Evolutionary conservation across 768 basidiomycete genomes (phyloP), one percentile per base, ranked within the genome.

Genomic region (Rhizopogon vulgaris): DNA sequence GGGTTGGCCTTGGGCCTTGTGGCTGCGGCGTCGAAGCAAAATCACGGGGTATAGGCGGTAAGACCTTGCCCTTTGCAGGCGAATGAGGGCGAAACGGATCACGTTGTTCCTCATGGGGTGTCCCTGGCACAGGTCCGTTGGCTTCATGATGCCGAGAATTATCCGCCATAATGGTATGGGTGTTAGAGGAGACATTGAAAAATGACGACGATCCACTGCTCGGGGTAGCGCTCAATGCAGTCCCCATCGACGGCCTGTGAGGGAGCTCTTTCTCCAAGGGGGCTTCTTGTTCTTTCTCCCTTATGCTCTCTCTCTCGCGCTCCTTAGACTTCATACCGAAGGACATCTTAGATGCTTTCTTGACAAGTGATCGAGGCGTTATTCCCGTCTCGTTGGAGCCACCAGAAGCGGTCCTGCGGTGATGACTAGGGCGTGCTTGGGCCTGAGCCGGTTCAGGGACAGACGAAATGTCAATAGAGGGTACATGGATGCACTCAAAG

Each of bases 401-500:
- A 22, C 69, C 63, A 2, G 83, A 80, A 4, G 73, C 64, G 36
- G 73, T 71, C 38, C 76, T 73, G 53, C 67, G 71, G 48, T 76
- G 73, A 22, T 69, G 62, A 36, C 64, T 67, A 41, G 60, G 62
- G 10, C 63, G 63, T 1, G 64, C 56, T 43, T 57, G 49, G 25
- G 30, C 53, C 12, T 63, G 61, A 66, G 73, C 51, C 69, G 59
- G 57, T 56, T 63, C 66, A 9, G 82, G 78, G 11, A 95, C 76
- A 12, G 90, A 87, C 3, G 87, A 77, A 9, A 97, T 70, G 63
- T 96, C 94, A 67, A 98, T 97, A 27, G 91, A 94, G 0, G 95
- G 95, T 28, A 90, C 69, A 66, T 99, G 93, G 22, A 95, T 89
- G 71, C 96, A 99, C 67, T 99, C 95, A 66, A 92, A 98, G 2